A percentile compares a stretch with the other conserved stretches of the same genome.
phyloP scores from a whole-genome alignment of 78 protist species.

The Creolimax fragrantissima region DNA sequence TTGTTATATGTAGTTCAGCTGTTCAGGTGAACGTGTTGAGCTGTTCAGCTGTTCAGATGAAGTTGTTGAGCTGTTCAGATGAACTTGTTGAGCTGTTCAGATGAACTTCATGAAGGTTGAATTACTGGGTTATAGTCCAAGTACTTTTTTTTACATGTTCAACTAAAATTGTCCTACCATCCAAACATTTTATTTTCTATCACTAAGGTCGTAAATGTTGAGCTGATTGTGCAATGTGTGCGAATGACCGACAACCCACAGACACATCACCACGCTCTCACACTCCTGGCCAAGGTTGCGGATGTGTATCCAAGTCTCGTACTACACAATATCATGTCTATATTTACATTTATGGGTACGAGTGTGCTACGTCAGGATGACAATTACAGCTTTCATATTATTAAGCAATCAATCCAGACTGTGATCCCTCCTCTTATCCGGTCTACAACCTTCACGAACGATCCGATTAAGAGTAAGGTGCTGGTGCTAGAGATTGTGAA shows the following conservation, averaged over 20 bases:
- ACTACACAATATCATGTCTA: constrained; percentile 16
- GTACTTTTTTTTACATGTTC: too few relatives aligned
- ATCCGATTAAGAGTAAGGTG: background rate
- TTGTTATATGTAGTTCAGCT: too few relatives aligned
- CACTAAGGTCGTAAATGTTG: background rate
- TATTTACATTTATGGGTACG: constrained; percentile 37
- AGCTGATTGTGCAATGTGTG: constrained; percentile 8
- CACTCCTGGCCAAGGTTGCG: constrained; percentile 9
- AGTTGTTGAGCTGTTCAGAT: too few relatives aligned
- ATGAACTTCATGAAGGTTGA: too few relatives aligned
- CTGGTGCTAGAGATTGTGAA: background rate
- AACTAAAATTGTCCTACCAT: too few relatives aligned
- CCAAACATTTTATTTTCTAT: too few relatives aligned
- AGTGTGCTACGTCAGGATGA: constrained; percentile 38
- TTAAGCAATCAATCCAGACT: constrained; percentile 8
- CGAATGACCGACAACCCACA: constrained; percentile 4
- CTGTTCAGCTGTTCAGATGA: too few relatives aligned
- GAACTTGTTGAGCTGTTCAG: too few relatives aligned
- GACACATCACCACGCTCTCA: constrained; percentile 28
- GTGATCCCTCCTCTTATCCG: constrained; percentile 3
- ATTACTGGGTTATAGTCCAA: background rate
- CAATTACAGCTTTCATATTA: constrained; percentile 9
- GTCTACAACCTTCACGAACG: background rate
- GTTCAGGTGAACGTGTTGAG: too few relatives aligned
- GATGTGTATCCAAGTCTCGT: constrained; percentile 3